Conservation (phyloP, 108 stramenopile species). For the Poteriospumella lacustris region DNA sequence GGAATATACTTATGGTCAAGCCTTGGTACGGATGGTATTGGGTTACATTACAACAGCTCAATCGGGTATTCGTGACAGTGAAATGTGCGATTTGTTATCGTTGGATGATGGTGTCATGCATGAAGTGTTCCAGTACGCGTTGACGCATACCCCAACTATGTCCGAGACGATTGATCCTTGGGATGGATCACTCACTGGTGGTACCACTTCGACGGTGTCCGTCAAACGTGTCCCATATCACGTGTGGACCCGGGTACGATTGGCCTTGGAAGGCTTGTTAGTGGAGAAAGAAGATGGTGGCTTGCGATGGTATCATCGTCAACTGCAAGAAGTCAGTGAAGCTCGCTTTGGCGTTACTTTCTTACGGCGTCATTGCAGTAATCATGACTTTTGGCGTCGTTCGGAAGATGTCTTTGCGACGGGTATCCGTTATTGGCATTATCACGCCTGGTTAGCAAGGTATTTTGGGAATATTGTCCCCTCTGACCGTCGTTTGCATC, state of each 20-base stretch:
- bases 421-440: no score
- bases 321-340: background rate
- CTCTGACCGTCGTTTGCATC: no score
- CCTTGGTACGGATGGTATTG: background rate
- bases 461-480: no score
- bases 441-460: no score
- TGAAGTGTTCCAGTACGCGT: background rate
- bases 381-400: no score
- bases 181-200: no score
- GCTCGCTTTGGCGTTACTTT: background rate
- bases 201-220: no score
- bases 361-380: background rate
- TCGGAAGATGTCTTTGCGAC: no score
- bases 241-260: background rate
- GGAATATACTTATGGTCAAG: background rate
- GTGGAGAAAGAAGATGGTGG: background rate
- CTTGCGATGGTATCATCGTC: background rate
- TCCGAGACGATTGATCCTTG: no score
- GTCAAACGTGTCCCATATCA: background rate
- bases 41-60: background rate
- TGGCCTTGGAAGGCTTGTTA: background rate
- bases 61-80: background rate
- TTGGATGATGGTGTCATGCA: background rate
- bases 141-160: background rate
- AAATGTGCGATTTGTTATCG: background rate